Conservation (phyloP, 768 basidiomycete genomes). For the Russula virescens region DNA sequence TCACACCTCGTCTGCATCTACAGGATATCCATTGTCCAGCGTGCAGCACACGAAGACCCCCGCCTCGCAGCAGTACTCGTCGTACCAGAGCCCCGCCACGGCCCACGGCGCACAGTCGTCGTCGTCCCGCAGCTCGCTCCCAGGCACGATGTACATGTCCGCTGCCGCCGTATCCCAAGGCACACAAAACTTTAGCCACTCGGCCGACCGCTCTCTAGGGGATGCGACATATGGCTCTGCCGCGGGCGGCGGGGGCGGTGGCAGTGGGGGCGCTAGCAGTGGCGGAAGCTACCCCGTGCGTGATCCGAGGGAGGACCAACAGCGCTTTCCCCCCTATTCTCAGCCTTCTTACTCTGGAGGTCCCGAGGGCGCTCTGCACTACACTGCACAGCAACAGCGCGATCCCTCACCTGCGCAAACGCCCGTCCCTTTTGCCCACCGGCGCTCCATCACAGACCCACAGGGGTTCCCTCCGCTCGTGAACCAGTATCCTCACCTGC, state of each 20-base stretch:
- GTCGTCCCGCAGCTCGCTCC: conserved; percentile 40
- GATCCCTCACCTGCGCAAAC: conserved; percentile 32
- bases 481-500: conserved; percentile 45
- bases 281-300: conserved; percentile 37
- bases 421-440: conserved; percentile 46
- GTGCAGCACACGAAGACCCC: conserved; percentile 9
- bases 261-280: not conserved
- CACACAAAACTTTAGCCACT: conserved; percentile 41
- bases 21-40: conserved; percentile 24
- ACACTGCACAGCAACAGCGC: conserved; percentile 30
- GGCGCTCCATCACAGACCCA: conserved; percentile 54
- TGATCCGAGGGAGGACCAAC: conserved; percentile 47
- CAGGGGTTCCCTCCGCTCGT: conserved; percentile 41
- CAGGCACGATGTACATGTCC: conserved; percentile 37
- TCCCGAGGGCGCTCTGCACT: conserved; percentile 28
- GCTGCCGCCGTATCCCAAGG: conserved; percentile 15
- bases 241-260: too few species aligned
- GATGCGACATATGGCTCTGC: conserved; percentile 38
- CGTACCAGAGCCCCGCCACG: conserved; percentile 3
- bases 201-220: conserved; percentile 45
- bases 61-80: conserved; percentile 20
- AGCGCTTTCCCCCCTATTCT: conserved; percentile 48
- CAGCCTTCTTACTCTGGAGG: conserved; percentile 40
- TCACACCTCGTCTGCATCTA: conserved; percentile 34
- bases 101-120: conserved; percentile 29